Conservation (phyloP, 2,329 filamentous ascomycete genomes). For the Exserohilum turcica region DNA sequence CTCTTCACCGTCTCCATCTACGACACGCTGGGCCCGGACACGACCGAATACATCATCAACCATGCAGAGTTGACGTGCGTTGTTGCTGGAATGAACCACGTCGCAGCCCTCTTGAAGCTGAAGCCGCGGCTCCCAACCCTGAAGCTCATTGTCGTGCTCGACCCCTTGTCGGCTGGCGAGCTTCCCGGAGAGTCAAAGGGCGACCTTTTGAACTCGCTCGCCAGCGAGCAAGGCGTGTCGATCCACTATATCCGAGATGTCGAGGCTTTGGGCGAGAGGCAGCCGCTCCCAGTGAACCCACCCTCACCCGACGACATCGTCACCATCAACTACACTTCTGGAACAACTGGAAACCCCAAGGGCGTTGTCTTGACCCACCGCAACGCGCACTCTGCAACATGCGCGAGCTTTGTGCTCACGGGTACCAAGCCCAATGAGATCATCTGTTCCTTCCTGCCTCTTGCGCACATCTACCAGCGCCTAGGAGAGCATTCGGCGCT, state of each 20-base stretch:
- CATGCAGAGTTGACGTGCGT: constrained; percentile 79
- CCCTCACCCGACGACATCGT: constrained; percentile 76
- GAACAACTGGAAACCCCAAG: constrained; percentile 82
- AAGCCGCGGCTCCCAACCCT: constrained; percentile 76
- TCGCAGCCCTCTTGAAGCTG: constrained; percentile 80
- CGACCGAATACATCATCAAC: constrained; percentile 94
- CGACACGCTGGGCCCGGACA: constrained; percentile 89
- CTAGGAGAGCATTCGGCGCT: constrained; percentile 78
- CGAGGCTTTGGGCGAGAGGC: constrained; percentile 76
- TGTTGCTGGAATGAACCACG: constrained; percentile 77
- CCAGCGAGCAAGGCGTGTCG: constrained; percentile 72
- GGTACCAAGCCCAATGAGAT: constrained; percentile 64
- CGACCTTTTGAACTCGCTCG: constrained; percentile 75
- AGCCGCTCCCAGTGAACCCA: constrained; percentile 71
- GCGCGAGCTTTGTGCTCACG: constrained; percentile 62
- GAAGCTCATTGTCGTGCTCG: constrained; percentile 86
- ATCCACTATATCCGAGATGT: constrained; percentile 82
- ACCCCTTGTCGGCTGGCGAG: constrained; percentile 81
- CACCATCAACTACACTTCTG: constrained; percentile 91
- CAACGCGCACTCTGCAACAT: constrained; percentile 76
- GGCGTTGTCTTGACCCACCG: constrained; percentile 82
- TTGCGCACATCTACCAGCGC: constrained; percentile 93
- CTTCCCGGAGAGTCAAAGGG: constrained; percentile 77
- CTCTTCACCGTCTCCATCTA: constrained; percentile 93
- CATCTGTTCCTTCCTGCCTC: constrained; percentile 83